Evolutionary conservation across 2,329 filamentous ascomycete genomes (phyloP), one percentile per base, ranked within the genome.

Genomic region (Cladobotryum mycophilum): DNA sequence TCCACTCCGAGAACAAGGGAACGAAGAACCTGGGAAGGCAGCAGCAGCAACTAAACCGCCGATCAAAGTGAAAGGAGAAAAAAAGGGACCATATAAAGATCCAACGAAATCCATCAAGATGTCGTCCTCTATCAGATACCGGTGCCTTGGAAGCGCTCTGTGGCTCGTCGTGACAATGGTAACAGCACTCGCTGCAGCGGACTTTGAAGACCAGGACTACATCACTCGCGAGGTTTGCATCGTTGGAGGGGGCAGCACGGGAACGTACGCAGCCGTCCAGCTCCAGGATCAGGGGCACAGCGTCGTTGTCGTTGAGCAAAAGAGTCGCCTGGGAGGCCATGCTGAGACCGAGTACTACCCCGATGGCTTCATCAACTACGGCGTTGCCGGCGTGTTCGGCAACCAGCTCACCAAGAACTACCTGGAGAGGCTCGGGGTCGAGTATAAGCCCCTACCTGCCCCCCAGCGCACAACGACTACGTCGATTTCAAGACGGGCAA

Each of bases 241-340:
- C 51, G 66, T 76, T 36, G 72, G 73, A 36, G 72, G 71, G 3
- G 73, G 73, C 22, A 60, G 67, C 1, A 55, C 61, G 18, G 72
- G 72, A 5, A 70, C 66, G 0, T 67, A 73, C 53, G 61, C 68
- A 9, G 70, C 72, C 4, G 64, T 73, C 38, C 51, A 58, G 6
- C 61, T 76, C 9, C 61, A 64, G 11, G 64, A 74, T 35, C 47
- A 60, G 36, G 64, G 65, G 38, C 63, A 69, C 25, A 67, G 52
- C 4, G 61, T 74, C 17, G 60, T 67, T 2, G 55, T 76, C 1
- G 54, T 75, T 30, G 74, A 76, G 53, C 61, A 63, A 44, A 56
- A 70, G 42, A 46, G 48, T 15, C 47, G 55, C 2, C 59, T 74
- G 2, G 73, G 72, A 7, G 71, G 73, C 5, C 69, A 75, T 50